Percentiles rank a stretch among this genome's conserved stretches.
phyloP scores from a whole-genome alignment of 2,329 filamentous ascomycete species.

The Tolypocladium nubicola region DNA sequence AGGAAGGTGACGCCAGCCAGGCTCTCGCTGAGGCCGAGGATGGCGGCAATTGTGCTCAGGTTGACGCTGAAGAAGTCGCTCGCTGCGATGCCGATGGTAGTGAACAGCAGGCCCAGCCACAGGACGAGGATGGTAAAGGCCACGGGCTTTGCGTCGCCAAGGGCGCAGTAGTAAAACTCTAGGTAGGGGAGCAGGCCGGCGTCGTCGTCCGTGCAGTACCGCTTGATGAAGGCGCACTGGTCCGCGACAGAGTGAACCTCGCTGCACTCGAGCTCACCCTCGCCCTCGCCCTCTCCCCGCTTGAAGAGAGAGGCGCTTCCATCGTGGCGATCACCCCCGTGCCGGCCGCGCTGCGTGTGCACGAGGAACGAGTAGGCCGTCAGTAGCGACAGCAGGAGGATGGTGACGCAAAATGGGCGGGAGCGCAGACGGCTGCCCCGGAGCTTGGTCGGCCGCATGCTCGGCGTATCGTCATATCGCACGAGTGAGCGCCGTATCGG shows the following conservation, averaged over 20 bases:
- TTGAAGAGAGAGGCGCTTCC: conserved; percentile 10
- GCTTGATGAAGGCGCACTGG: conserved; percentile 76
- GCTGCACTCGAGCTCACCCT: conserved; percentile 56
- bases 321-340: conserved; percentile 3
- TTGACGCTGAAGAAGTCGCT: conserved; percentile 99
- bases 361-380: conserved; percentile 32
- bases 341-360: conserved; percentile 8
- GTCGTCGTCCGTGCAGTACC: conserved; percentile 80
- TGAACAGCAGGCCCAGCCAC: conserved; percentile 87
- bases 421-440: conserved; percentile 28
- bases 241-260: conserved; percentile 67
- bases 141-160: conserved; percentile 57
- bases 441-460: conserved; percentile 6
- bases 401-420: conserved; percentile 38
- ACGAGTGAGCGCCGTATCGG: background rate
- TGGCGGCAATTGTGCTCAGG: conserved; percentile 78
- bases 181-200: conserved; percentile 85
- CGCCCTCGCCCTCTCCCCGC: conserved; percentile 19
- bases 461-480: conserved; percentile 8
- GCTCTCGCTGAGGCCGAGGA: conserved; percentile 90
- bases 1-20: conserved; percentile 93
- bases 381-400: conserved; percentile 35
- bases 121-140: conserved; percentile 69
- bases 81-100: conserved; percentile 92
- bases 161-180: conserved; percentile 77